Evolutionary conservation across 2,329 filamentous ascomycete species (phyloP).

Genomic region (Aschersonia sp.): DNA sequence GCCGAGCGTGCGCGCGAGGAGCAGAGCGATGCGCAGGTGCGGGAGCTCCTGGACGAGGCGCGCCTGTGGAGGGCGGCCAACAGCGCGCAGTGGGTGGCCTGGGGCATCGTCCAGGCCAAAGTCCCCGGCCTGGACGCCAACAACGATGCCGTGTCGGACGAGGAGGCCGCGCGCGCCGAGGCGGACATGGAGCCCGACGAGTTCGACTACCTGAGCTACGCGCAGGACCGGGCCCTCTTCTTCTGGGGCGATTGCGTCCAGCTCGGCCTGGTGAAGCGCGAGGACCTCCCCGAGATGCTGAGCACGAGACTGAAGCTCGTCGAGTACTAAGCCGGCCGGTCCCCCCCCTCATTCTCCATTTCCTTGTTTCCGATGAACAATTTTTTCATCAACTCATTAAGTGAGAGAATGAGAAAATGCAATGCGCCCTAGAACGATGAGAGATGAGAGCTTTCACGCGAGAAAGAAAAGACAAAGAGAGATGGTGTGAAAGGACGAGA

Average conservation of each 20-base stretch:
- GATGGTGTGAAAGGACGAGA: no score
- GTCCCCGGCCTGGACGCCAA: conserved; percentile 51
- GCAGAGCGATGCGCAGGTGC: conserved; percentile 50
- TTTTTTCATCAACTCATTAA: no score
- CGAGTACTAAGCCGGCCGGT: conserved; percentile 32
- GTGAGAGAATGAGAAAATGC: no score
- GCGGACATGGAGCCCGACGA: conserved; percentile 50
- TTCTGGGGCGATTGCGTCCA: conserved; percentile 85
- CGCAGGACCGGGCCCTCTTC: conserved; percentile 80
- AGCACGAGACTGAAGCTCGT: conserved; percentile 53
- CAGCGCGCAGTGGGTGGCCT: conserved; percentile 82
- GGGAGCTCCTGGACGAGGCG: conserved; percentile 62
- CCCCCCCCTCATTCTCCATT: neutral
- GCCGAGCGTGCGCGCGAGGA: conserved; percentile 47
- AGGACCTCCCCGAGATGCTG: conserved; percentile 63
- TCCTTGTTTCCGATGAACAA: neutral
- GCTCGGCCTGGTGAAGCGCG: conserved; percentile 57
- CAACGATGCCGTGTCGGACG: conserved; percentile 21
- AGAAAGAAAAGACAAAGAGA: no score
- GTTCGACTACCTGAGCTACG: conserved; percentile 88
- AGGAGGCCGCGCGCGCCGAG: conserved; percentile 21
- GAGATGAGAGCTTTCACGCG: no score
- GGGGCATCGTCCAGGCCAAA: conserved; percentile 93
- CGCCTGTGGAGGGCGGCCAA: conserved; percentile 78
- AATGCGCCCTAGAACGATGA: no score